Percentiles rank a stretch among this genome's conserved stretches.
Conservation (phyloP, 805 yeast species). For the Millerozyma miso region DNA sequence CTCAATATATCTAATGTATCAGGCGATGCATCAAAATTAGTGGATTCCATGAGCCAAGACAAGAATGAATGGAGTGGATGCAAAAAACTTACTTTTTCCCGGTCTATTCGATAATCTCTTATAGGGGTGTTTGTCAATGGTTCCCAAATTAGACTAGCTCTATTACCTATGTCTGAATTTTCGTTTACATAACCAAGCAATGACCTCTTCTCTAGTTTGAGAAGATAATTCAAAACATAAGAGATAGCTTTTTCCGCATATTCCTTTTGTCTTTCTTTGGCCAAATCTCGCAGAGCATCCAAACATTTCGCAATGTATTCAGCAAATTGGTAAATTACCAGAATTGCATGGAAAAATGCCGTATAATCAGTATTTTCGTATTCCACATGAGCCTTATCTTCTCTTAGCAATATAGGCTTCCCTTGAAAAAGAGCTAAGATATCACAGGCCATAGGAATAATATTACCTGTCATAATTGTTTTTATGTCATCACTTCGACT, state of each 20-base stretch:
- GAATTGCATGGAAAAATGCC: slow-evolving; percentile 62
- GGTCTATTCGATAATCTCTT: slow-evolving; percentile 23
- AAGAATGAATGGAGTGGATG: slow-evolving; percentile 78
- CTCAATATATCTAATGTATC: slow-evolving; percentile 5
- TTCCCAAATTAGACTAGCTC: slow-evolving; percentile 16
- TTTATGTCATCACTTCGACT: slow-evolving; percentile 60
- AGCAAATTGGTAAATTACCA: slow-evolving; percentile 61
- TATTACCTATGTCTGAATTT: slow-evolving; percentile 16
- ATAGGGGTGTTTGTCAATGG: slow-evolving; percentile 18
- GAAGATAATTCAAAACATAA: slow-evolving; percentile 26
- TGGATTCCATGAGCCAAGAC: slow-evolving; percentile 64
- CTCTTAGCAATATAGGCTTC: slow-evolving; percentile 68
- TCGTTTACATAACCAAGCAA: slow-evolving; percentile 20
- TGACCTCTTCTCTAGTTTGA: slow-evolving; percentile 24
- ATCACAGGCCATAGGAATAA: slow-evolving; percentile 60
- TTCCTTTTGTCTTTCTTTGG: slow-evolving; percentile 7
- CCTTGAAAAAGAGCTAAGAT: slow-evolving; percentile 72
- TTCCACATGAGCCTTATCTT: slow-evolving; percentile 77
- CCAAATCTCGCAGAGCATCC: slow-evolving; percentile 16
- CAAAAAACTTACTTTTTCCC: slow-evolving; percentile 58
- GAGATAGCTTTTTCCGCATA: slow-evolving; percentile 25
- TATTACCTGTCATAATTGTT: slow-evolving; percentile 40
- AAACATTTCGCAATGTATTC: slow-evolving; percentile 50
- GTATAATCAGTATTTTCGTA: slow-evolving; percentile 85
- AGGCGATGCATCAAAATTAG: slow-evolving; percentile 17